Base-by-base conservation (phyloP, 2,329 filamentous ascomycete genomes). In the Fusarium robinianum region DNA sequence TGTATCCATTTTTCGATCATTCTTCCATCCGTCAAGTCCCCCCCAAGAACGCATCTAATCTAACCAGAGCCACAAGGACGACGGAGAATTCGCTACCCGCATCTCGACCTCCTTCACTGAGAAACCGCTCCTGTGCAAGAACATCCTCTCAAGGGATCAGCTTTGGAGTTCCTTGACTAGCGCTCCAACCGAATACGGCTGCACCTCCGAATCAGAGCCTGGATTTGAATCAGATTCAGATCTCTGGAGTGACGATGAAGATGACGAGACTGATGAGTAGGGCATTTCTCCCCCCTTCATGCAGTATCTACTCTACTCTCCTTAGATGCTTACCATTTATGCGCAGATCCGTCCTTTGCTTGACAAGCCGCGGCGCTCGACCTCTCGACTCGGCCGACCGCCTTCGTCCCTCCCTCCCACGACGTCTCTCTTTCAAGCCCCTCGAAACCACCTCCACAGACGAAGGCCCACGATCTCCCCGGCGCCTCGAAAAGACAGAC, bases 191-290 rank as follows among this genome's bases (percentile, higher is more conserved):
- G 56, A 60, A 11, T 44, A 49, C 8, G 41, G 41, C 6, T 51
- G 42, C 7, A 55, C 53, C 4, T 58, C 56, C 3, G 54, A 50
- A n/a, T 61, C 58, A 9, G 58, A 58, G 8, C 39, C 31, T 6
- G 54, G 26, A 8, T 58, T 49, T 6, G 26, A 43, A 4, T 60
- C 53, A 2, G 55, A 59, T 33, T 47, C 46, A 5, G 58, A 60
- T 7, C 44, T 36, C n/a, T 48, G 43, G 29, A 49, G 42, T 6
- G 55, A 58, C 7, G 44, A 61, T 14, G 58, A 60, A 12, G 49
- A 58, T 12, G 53, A 59, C 12, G 46, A 57, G 17, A 49, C 42
- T 11, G 37, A 58, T n/a, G 51, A 57, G 58, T 61, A 57, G 5
- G 48, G 12, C 3, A 14, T 17, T 17, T 10, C n/a, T 8, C 12